These are phyloP conservation scores for Ophiocordyceps polyrhachis-furcata DNA, from an alignment of 2,329 filamentous ascomycete genomes.

Conservation along the genomic window DNA sequence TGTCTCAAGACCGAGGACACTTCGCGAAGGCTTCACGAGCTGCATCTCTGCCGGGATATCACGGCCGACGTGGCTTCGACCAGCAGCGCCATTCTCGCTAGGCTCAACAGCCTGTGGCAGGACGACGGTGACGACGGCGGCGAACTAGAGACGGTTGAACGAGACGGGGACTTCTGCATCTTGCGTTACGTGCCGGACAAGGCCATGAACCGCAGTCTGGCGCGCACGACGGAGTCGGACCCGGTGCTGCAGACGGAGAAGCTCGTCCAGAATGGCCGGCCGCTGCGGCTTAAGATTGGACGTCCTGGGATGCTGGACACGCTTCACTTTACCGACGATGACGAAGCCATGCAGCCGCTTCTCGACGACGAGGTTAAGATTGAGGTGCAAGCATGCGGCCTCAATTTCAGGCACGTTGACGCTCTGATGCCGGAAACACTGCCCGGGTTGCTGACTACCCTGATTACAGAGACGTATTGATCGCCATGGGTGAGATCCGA, in stretches of 20 bases:
- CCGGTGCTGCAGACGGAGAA: not conserved
- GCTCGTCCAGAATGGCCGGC: not conserved
- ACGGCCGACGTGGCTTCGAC: not conserved
- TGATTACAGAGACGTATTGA: not conserved
- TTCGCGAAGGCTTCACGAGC: conserved; percentile 1
- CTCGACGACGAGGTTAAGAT: conserved; percentile 1
- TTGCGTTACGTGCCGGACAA: conserved; percentile 1
- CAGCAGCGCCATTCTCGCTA: not conserved
- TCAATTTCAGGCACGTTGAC: conserved; percentile 1
- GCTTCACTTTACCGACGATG: conserved; percentile 1
- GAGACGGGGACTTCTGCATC: not conserved
- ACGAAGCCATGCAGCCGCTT: not conserved
- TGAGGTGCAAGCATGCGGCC: not conserved
- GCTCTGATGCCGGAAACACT: no score
- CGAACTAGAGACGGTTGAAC: not conserved
- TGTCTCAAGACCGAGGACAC: conserved; percentile 1
- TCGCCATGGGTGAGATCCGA: not conserved
- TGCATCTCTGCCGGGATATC: not conserved
- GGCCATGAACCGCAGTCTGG: not conserved
- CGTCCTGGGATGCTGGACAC: conserved; percentile 1
- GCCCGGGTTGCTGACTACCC: not conserved
- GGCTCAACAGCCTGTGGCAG: not conserved
- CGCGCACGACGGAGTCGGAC: not conserved
- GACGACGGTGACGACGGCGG: not conserved
- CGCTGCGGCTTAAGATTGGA: not conserved